Evolutionary conservation across 495 filamentous ascomycete species (phyloP), one percentile per base, ranked within the genome.

Genomic region (Aspergillus panamensis): DNA sequence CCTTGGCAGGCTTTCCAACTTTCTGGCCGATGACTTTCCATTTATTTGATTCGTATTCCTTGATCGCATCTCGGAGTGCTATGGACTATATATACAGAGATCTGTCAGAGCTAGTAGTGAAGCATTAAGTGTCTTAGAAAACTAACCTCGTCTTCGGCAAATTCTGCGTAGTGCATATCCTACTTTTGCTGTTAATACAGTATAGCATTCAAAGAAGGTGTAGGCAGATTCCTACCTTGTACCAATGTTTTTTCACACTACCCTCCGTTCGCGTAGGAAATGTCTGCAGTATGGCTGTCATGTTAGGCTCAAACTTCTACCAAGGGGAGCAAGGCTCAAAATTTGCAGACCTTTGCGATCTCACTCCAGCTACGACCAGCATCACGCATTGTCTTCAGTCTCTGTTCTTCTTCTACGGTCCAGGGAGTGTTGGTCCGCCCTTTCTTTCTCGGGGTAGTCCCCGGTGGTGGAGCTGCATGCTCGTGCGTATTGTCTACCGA

Each of bases 151-250:
- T 98, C 92, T 80, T 97, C 94, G 48, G 89, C 94, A 67, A 98
- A 98, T 69, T 98, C 94, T 53, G 94, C 94, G 72, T 98, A 97
- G 67, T 98, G 94, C 94, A 98, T 98, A 66, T 97, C 94, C 92
- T 86, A 62, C 37, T 50, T 44, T 50, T 20, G 45, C 21, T 57
- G 55, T 80, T 48, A 77, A 67, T 21, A 19, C 51, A 64, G 57
- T 44, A 32, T 39, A 32, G 51, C 17, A 40, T 6, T 25, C 57
- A 43, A 56, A 8, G n/a, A 56, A 63, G 51, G 42, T 51, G 51
- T 47, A 31, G 37, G 19, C 7, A 19, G 30, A 8, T 14, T 48
- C 76, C 51, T 79, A 92, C 92, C 82, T 98, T 98, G 71, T 98
- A 98, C 94, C 94, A 98, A 72, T 98, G 94, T 77, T 98, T 98